Evolutionary conservation across 768 basidiomycete species (phyloP).

Genomic region (Leccinum pellstonianum): DNA sequence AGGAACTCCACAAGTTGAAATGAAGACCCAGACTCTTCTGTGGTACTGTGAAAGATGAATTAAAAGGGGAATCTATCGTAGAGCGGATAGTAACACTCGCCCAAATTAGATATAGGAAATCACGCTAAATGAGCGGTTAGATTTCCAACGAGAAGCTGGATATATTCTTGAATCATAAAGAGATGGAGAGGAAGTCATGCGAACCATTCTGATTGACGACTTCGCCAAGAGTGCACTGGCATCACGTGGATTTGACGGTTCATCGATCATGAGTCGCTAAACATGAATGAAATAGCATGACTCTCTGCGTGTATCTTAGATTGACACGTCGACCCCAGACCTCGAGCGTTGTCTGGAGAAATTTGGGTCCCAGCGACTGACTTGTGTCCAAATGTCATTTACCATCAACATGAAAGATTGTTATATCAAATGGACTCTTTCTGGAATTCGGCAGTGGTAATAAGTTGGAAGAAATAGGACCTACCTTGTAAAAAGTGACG

Average conservation of each 20-base stretch:
- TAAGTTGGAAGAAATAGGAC: neutral
- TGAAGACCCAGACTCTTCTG: neutral
- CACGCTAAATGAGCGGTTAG: neutral
- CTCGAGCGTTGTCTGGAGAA: neutral
- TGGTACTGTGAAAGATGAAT: neutral
- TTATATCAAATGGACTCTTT: neutral
- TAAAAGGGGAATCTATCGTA: neutral
- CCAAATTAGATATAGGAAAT: neutral
- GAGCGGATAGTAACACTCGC: neutral
- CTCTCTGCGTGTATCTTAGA: neutral
- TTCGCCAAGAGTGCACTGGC: neutral
- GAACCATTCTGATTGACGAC: neutral
- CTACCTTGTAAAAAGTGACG: neutral
- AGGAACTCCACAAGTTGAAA: neutral
- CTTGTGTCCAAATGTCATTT: neutral
- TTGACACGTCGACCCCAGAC: neutral
- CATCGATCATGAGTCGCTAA: neutral
- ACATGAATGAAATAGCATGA: neutral
- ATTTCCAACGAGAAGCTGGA: neutral
- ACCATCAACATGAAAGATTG: neutral
- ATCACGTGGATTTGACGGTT: neutral
- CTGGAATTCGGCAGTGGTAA: neutral
- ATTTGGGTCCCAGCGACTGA: neutral
- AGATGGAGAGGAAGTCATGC: neutral
- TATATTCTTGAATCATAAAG: neutral